Conservation (phyloP, 2,329 filamentous ascomycete species). For the Cladosporium sphaerospermum region DNA sequence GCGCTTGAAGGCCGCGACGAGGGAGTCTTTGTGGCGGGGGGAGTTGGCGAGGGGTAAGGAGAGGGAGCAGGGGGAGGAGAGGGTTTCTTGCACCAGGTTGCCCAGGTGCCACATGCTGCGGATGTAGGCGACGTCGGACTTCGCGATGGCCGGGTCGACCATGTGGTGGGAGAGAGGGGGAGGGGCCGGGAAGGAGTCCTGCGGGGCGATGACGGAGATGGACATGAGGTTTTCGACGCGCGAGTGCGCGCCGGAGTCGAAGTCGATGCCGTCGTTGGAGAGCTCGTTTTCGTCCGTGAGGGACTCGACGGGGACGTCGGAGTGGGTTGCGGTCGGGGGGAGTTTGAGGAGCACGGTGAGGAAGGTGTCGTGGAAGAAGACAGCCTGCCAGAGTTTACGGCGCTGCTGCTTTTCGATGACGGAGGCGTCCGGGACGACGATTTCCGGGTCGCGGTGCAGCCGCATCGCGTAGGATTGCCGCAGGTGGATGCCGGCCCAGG, state of each 20-base stretch:
- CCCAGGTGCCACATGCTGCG: conserved; percentile 73
- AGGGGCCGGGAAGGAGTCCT: conserved; percentile 27
- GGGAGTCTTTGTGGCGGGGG: conserved; percentile 60
- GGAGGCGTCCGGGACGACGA: conserved; percentile 59
- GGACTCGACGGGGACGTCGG: conserved; percentile 70
- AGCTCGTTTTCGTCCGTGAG: conserved; percentile 58
- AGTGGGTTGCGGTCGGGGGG: conserved; percentile 71
- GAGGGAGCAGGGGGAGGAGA: conserved; percentile 68
- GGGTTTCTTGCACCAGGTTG: conserved; percentile 69
- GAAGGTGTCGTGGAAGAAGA: conserved; percentile 75
- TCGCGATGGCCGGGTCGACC: conserved; percentile 26
- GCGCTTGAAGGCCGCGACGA: conserved; percentile 63
- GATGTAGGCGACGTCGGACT: conserved; percentile 50
- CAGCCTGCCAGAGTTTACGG: conserved; percentile 75
- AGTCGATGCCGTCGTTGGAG: conserved; percentile 49
- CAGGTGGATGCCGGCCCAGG: conserved; percentile 70
- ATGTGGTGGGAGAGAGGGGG: conserved; percentile 30
- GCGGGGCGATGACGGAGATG: conserved; percentile 43
- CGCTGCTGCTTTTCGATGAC: conserved; percentile 71
- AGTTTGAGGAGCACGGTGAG: conserved; percentile 70
- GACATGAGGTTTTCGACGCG: conserved; percentile 47
- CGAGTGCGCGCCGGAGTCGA: conserved; percentile 43
- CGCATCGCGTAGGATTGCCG: conserved; percentile 78
- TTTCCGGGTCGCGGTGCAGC: conserved; percentile 70
- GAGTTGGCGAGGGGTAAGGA: conserved; percentile 66